Evolutionary conservation across 1,139 yeast species (phyloP).

Genomic region (Suhomyces bokatorum): DNA sequence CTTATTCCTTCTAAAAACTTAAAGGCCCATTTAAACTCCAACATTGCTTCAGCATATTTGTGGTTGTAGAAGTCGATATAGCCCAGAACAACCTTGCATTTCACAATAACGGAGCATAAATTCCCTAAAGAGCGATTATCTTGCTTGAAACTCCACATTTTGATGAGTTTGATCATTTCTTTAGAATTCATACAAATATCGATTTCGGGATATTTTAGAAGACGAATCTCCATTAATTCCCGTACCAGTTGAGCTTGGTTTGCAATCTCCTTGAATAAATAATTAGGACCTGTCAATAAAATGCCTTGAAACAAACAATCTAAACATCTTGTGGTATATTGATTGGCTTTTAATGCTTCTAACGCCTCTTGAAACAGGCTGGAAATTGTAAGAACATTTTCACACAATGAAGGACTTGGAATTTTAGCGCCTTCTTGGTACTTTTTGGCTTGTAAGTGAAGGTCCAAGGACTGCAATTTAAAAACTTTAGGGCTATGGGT

Average conservation of each 20-base stretch:
- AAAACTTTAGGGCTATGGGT: neutral
- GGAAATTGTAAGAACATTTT: constrained; percentile 7
- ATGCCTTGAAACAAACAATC: constrained; percentile 18
- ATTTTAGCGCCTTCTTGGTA: constrained; percentile 15
- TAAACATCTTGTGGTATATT: neutral
- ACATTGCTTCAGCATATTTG: constrained; percentile 12
- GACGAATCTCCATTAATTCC: constrained; percentile 15
- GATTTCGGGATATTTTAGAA: constrained; percentile 18
- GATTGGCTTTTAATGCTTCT: neutral
- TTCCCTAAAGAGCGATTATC: neutral
- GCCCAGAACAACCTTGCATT: constrained; percentile 20
- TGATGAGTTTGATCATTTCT: constrained; percentile 16
- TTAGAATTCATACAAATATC: constrained; percentile 17
- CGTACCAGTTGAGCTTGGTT: constrained; percentile 8
- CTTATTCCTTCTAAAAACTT: constrained; percentile 15
- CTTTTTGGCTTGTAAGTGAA: constrained; percentile 24
- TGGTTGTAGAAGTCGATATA: constrained; percentile 15
- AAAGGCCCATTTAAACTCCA: constrained; percentile 24
- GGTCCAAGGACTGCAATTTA: neutral
- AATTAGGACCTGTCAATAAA: constrained; percentile 23
- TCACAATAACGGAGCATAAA: constrained; percentile 16
- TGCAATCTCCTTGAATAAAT: constrained; percentile 20
- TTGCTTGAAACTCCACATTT: constrained; percentile 11
- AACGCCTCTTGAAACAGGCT: neutral
- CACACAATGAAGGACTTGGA: constrained; percentile 9